These are phyloP conservation scores for Thermothelomyces thermophilus DNA, from an alignment of 2,329 filamentous ascomycete species.

Conservation along the genomic window DNA sequence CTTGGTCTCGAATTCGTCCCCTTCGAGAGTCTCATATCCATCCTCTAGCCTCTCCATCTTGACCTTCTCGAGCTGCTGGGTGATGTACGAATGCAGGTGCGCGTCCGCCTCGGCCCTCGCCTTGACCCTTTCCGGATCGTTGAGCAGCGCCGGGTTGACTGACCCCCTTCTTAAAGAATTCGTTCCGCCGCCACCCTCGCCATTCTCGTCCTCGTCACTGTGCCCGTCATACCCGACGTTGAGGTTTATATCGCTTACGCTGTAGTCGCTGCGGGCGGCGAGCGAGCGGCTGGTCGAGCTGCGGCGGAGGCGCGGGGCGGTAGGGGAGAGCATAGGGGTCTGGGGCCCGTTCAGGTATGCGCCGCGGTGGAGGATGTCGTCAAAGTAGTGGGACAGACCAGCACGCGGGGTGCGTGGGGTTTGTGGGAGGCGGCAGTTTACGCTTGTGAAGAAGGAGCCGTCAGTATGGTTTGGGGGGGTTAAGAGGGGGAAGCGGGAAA, in stretches of 20 bases:
- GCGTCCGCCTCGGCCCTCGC: conserved; percentile 53
- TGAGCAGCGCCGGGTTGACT: conserved; percentile 15
- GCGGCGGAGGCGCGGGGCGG: conserved; percentile 52
- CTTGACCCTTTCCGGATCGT: conserved; percentile 45
- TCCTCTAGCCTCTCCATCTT: conserved; percentile 45
- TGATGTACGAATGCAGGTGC: conserved; percentile 75
- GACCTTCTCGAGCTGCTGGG: conserved; percentile 70
- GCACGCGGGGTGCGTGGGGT: conserved; percentile 82
- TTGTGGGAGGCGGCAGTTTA: conserved; percentile 85
- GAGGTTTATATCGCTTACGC: conserved; percentile 37
- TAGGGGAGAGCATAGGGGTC: conserved; percentile 32
- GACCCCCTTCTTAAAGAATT: conserved; percentile 27
- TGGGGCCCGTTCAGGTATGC: conserved; percentile 30
- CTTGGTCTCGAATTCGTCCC: conserved; percentile 43
- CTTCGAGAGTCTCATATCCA: conserved; percentile 32
- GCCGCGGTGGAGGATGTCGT: conserved; percentile 68
- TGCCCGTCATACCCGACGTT: conserved; percentile 29
- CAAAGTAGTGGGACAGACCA: conserved; percentile 89
- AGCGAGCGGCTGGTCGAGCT: conserved; percentile 81
- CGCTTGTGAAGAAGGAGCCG: conserved; percentile 39
- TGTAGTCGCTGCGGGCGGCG: conserved; percentile 74
- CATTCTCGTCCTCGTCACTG: not conserved
- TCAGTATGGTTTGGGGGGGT: conserved; percentile 34
- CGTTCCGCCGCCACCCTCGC: not conserved
- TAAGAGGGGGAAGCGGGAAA: not conserved